Evolutionary conservation across 23 red algal genomes (phyloP).

Genomic region (Gracilariopsis chorda): DNA sequence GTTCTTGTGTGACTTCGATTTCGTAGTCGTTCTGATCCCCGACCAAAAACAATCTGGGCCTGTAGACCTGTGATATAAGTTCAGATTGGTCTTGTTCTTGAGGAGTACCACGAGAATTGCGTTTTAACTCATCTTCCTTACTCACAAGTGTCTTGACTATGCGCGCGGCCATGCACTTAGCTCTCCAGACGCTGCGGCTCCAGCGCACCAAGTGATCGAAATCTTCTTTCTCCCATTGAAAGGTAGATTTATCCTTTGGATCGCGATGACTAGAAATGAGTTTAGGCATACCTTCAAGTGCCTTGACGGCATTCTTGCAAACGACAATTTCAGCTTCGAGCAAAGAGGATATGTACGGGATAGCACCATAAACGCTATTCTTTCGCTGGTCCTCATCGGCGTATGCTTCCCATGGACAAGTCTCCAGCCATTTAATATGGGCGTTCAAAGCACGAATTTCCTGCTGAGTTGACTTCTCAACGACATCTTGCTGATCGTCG

Average conservation of each 20-base stretch:
- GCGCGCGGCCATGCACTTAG: constrained; percentile 44
- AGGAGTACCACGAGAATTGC: not conserved
- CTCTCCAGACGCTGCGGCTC: constrained; percentile 52
- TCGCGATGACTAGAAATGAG: not conserved
- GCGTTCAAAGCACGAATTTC: constrained; percentile 63
- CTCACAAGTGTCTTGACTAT: constrained; percentile 49
- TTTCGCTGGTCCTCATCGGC: not conserved
- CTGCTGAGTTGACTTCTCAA: not conserved
- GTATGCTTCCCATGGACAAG: constrained; percentile 46
- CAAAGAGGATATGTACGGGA: constrained; percentile 39
- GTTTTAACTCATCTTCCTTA: constrained; percentile 1
- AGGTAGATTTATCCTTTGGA: constrained; percentile 19
- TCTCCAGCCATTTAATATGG: constrained; percentile 59
- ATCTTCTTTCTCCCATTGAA: constrained; percentile 22
- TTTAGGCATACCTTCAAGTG: constrained; percentile 37
- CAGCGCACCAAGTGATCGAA: constrained; percentile 31
- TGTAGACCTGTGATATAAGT: not conserved
- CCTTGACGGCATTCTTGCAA: constrained; percentile 35
- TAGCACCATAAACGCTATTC: constrained; percentile 9
- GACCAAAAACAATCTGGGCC: constrained; percentile 32
- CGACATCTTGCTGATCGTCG: constrained; percentile 26
- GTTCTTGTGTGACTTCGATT: not conserved
- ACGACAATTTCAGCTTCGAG: constrained; percentile 21
- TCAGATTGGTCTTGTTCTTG: not conserved
- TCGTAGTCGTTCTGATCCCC: constrained; percentile 22